A percentile compares a stretch with the other conserved stretches of the same genome.
Conservation (phyloP, 805 yeast genomes). For the Pichia cabralensis region DNA sequence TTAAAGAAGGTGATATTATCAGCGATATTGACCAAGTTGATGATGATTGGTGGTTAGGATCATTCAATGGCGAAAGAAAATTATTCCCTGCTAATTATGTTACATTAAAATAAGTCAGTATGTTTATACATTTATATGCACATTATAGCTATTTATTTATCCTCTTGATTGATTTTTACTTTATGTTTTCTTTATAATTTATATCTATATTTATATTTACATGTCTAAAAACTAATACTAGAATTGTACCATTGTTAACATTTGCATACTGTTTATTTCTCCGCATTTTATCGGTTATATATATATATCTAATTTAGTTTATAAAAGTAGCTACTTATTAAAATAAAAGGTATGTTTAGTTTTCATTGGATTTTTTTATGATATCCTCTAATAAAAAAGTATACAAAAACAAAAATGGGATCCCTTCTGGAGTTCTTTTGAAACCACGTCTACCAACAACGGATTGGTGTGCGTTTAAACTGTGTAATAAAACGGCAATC, state of each 20-base stretch:
- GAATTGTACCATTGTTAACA: no score
- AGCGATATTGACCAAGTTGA: constrained; percentile 79
- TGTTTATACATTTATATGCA: no score
- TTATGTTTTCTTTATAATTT: background rate
- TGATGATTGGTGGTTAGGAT: constrained; percentile 97
- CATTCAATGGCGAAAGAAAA: constrained; percentile 65
- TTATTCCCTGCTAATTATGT: constrained; percentile 92
- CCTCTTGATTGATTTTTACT: no score
- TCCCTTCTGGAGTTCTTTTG: constrained; percentile 38
- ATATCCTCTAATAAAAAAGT: constrained; percentile 3
- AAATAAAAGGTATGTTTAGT: no score
- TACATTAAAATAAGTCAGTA: constrained; percentile 15
- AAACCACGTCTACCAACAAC: constrained; percentile 72
- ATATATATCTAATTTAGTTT: no score
- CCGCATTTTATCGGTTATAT: no score
- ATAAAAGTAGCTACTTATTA: no score
- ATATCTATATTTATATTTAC: background rate
- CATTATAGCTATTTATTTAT: background rate
- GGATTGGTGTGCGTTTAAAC: constrained; percentile 78
- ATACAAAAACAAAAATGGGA: constrained; percentile 44
- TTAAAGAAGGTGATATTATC: constrained; percentile 75
- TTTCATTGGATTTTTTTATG: background rate
- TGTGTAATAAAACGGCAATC: constrained; percentile 59
- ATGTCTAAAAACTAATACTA: no score
- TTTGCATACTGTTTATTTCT: no score